Base-by-base conservation (phyloP, 2,329 filamentous ascomycete genomes). In the Fusarium pseudonygamai region DNA sequence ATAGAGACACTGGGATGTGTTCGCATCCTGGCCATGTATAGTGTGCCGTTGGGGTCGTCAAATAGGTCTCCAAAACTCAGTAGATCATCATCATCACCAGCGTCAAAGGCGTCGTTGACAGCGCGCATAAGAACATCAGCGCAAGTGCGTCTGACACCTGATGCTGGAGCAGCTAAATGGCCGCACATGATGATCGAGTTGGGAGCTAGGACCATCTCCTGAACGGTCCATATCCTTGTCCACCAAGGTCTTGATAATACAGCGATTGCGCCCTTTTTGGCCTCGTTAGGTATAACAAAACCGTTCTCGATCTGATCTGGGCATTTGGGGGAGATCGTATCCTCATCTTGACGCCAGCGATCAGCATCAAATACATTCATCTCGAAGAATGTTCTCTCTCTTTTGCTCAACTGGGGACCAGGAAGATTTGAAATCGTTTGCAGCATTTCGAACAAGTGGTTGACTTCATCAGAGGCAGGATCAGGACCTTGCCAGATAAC, bases 291-390 rank as follows among this genome's bases (percentile, higher is more conserved):
- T 30, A 30, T n/a, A 30, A 13, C 14, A 7, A 47, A 47, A 8
- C n/a, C 26, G 4, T 30, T 49, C 4, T 30, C 13, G 0, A 15
- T 7, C 6, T 15, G 13, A n/a, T 12, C 26, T 2, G 18, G 14
- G 4, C 16, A 20, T n/a, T 30, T 12, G 1, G 46, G 9, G 4
- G 14, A 5, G 14, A 4, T 3, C 5, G 5, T 8, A 10, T 49
- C 7, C 14, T 49, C 20, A 8, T 11, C 20, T 30, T 30, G 46
- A 49, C 7, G 14, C 46, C 46, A 49, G 28, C 20, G 28, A 16
- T 30, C 28, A 9, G 46, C 28, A 30, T 30, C 28, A 16, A n/a
- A 22, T 12, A 30, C 20, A 5, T 49, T n/a, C 46, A 30, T 30
- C 10, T 49, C 46, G 7, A 49, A 49, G 14, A 30, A 49, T 1